Percentiles rank a stretch among this genome's conserved stretches.
Evolutionary conservation across 176 grass and related monocot genomes (phyloP).

Genomic region (Eremochloa ophiuroides): DNA sequence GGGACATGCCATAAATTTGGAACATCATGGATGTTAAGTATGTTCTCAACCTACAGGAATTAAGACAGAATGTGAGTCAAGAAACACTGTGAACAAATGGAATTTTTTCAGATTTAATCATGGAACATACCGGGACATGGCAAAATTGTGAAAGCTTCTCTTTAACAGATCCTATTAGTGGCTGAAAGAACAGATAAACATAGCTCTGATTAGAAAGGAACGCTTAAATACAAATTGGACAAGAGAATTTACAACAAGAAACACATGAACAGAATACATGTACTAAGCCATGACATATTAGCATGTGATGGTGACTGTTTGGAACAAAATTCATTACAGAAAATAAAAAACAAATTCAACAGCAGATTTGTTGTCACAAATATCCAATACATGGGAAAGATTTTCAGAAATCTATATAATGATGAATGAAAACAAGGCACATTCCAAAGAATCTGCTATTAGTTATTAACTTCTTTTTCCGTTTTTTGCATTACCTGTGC

Average conservation of each 20-base stretch:
- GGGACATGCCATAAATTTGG: slow-evolving; percentile 99
- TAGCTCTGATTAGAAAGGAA: background rate
- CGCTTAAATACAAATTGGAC: slow-evolving; percentile 15
- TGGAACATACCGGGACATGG: slow-evolving; percentile 79
- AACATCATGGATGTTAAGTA: slow-evolving; percentile 94
- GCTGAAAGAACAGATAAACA: slow-evolving; percentile 51
- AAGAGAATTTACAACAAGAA: slow-evolving; percentile 17
- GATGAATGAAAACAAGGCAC: background rate
- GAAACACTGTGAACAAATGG: background rate
- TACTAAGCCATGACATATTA: slow-evolving; percentile 4
- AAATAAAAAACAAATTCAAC: slow-evolving; percentile 8
- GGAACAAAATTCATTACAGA: background rate
- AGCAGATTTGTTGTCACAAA: background rate
- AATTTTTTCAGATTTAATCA: background rate
- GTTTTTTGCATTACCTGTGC: slow-evolving; percentile 57
- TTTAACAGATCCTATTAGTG: slow-evolving; percentile 72
- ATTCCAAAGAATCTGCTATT: background rate
- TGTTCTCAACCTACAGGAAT: slow-evolving; percentile 74
- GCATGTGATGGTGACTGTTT: too few relatives aligned
- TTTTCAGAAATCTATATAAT: background rate
- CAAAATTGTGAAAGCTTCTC: slow-evolving; percentile 99
- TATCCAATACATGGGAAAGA: background rate
- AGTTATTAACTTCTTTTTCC: background rate
- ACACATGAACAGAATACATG: background rate
- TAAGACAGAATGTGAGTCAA: slow-evolving; percentile 26